phyloP scores from a whole-genome alignment of 2,329 filamentous ascomycete genomes.

The Epichloe uncinata region DNA sequence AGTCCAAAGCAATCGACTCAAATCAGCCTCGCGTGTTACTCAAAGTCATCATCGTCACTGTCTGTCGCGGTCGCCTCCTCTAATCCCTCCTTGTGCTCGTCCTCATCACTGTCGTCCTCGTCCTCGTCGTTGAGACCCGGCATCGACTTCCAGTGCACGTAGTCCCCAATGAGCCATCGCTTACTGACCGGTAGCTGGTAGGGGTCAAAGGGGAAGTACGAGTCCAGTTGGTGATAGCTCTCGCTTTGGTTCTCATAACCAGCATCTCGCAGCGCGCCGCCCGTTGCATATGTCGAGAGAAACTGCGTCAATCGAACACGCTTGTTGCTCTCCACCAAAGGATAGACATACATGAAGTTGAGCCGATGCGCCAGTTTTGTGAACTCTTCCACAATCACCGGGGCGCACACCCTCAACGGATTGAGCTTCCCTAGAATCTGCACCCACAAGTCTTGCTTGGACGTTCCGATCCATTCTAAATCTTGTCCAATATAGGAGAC shows the following conservation, averaged over 20 bases:
- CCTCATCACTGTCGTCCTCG: slow-evolving; percentile 40
- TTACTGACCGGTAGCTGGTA: slow-evolving; percentile 82
- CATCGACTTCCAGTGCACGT: slow-evolving; percentile 66
- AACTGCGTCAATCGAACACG: slow-evolving; percentile 66
- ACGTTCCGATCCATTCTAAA: slow-evolving; percentile 61
- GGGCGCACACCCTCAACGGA: slow-evolving; percentile 87
- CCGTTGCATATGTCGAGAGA: slow-evolving; percentile 42
- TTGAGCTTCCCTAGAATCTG: slow-evolving; percentile 90
- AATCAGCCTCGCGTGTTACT: slow-evolving; percentile 12
- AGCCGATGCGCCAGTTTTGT: slow-evolving; percentile 77
- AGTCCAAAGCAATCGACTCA: background rate
- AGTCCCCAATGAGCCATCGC: slow-evolving; percentile 75
- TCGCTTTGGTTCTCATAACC: slow-evolving; percentile 47
- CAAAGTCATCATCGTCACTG: slow-evolving; percentile 29
- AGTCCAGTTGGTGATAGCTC: slow-evolving; percentile 72
- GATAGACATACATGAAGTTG: slow-evolving; percentile 78
- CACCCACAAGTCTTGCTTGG: slow-evolving; percentile 59
- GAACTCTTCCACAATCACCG: slow-evolving; percentile 82
- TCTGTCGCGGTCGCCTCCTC: slow-evolving; percentile 40
- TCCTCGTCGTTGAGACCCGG: slow-evolving; percentile 51
- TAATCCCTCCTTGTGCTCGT: slow-evolving; percentile 30
- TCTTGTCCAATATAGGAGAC: slow-evolving; percentile 53
- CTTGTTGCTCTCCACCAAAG: slow-evolving; percentile 85
- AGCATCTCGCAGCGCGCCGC: slow-evolving; percentile 39
- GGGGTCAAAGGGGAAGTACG: slow-evolving; percentile 95